Evolutionary conservation across 202 grass and related monocot genomes (phyloP).

Genomic region (Zoysia matrella): DNA sequence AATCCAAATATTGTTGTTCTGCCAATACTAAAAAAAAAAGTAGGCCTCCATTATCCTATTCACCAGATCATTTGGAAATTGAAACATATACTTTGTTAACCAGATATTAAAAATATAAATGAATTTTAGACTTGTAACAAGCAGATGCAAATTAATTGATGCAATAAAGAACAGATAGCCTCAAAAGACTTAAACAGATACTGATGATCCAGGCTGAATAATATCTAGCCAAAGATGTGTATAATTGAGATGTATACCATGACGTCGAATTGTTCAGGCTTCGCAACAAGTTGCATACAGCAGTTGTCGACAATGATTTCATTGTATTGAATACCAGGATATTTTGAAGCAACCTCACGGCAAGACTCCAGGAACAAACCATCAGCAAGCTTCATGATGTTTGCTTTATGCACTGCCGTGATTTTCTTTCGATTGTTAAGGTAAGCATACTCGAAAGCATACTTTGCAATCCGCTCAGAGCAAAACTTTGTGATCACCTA

Average conservation of each 20-base stretch:
- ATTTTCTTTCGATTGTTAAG: slow-evolving; percentile 94
- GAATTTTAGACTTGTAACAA: not conserved
- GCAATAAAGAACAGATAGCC: not conserved
- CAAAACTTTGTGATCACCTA: no score
- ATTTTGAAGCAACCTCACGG: no score
- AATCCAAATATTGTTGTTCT: no score
- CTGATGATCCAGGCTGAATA: not conserved
- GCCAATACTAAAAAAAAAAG: no score
- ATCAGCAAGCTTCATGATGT: no score
- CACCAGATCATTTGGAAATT: slow-evolving; percentile 15
- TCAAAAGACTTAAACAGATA: not conserved
- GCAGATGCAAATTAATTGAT: not conserved
- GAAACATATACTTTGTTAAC: not conserved
- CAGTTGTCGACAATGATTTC: no score
- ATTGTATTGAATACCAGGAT: no score
- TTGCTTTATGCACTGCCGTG: slow-evolving; percentile 62
- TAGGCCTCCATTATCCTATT: not conserved
- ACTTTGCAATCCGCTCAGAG: slow-evolving; percentile 83
- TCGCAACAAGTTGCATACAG: slow-evolving; percentile 54
- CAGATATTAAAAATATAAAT: slow-evolving; percentile 14
- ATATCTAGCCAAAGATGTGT: not conserved
- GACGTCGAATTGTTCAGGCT: slow-evolving; percentile 91
- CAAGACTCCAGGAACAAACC: no score
- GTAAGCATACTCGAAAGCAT: slow-evolving; percentile 88
- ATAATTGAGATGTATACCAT: slow-evolving; percentile 63